Evolutionary conservation across 1,139 yeast genomes (phyloP), one percentile per base, ranked within the genome.

Genomic region (Petasospora fabianii): DNA sequence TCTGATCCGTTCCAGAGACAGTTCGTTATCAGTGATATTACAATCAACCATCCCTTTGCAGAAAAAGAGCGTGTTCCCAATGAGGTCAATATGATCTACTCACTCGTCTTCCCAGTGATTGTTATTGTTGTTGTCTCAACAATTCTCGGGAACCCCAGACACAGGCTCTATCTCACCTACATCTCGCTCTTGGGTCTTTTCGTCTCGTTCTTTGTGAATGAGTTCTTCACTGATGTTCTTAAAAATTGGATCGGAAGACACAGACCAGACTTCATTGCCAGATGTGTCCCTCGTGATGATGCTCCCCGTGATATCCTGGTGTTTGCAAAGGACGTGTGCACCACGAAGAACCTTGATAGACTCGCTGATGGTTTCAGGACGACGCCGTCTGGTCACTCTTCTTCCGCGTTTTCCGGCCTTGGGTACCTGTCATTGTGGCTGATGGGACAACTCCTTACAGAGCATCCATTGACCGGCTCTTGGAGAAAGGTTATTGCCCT

Each of bases 331-430:
- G 83, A 77, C 46, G 82, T 79, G 1, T 83, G 92, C 52, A 77
- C 88, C 1, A 69, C 78, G 28, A 68, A 57, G 38, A 69, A 66
- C 39, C 61, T 59, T 43, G 54, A 43, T 28, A 59, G 56, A n/a
- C 62, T 84, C 30, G 58, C 66, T 46, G 95, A 84, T 51, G 95
- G 94, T 0, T 80, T 78, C 54, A 71, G 87, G 54, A 78, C 87
- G 2, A 83, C 90, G 12, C 95, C 95, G 0, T 80, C 87, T 4
- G 92, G 92, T 2, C 90, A 82, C 50, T 76, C 85, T 4, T 76
- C 82, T 46, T 65, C 77, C 44, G 71, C 81, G 39, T 80, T 77
- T 61, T 72, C 82, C 12, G 92, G 92, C 0, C 64, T 84, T 34
- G 76, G 80, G 4, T 84, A 73, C 56, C 56, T 81, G 24, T 68